Evolutionary conservation across 495 filamentous ascomycete species (phyloP), one percentile per base, ranked within the genome.

Genomic region (Pyrenopolyporus hunteri): DNA sequence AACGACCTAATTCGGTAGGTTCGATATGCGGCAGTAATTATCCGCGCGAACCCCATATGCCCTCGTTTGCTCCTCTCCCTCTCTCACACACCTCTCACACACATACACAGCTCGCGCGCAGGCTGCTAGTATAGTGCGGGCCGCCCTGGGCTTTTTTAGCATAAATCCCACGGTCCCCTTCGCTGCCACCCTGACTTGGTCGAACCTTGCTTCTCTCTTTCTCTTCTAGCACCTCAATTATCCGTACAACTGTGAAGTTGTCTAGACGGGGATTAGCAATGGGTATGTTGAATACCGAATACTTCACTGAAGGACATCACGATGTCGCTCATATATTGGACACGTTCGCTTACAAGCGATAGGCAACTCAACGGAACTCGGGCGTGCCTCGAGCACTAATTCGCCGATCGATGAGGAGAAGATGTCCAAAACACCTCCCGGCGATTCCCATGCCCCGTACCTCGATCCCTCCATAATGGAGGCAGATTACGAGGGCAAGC

Each of bases 401-500:
- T 47, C 57, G 25, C 43, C 66, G 7, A 36, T 54, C 25, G 61
- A 32, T 6, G 68, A 71, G n/a, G 66, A 71, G 57, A 71, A 69
- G 53, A 46, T 57, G 44, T 14, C 55, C 1, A 63, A 53, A 36
- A 64, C 66, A 9, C 57, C 69, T 28, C 49, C 59, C 0, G 63
- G 53, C n/a, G 69, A 69, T 55, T 29, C 52, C 6, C 69, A 64
- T 46, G 55, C 61, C 49, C 13, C 69, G 8, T 71, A 67, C 36
- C 52, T 67, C 14, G 64, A 76, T 63, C 67, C 72, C 7, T 52
- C 56, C 16, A 32, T 69, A 45, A 74, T 74, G 67, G 73, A 74
- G 13, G 68, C 64, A 1, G 70, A 78, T 32, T 80, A 80, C 33
- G 74, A 76, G 45, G 76, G 78, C 23, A 74, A 75, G 48, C 85